A percentile compares a stretch with the other conserved stretches of the same genome.
phyloP scores from a whole-genome alignment of 2,329 filamentous ascomycete species.

The Scolecobasidium constrictum region DNA sequence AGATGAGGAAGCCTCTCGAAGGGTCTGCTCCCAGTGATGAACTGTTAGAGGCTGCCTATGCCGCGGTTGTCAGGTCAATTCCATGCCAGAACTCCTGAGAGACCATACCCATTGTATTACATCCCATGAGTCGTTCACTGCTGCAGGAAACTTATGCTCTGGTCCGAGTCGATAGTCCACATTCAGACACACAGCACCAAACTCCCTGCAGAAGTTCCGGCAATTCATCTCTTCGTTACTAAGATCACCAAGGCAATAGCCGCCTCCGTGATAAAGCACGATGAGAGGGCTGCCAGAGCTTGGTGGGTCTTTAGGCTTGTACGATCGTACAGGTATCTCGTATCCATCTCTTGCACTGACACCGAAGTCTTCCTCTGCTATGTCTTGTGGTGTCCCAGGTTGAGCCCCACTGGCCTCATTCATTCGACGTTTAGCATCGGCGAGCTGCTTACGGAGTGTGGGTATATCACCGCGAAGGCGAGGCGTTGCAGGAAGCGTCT shows the following conservation, averaged over 20 bases:
- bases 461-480: slow-evolving; percentile 3
- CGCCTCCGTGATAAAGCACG: slow-evolving; percentile 33
- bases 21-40: slow-evolving; percentile 28
- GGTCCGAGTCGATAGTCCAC: slow-evolving; percentile 43
- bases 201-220: slow-evolving; percentile 24
- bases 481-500: neutral
- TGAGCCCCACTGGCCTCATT: neutral
- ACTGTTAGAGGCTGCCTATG: slow-evolving; percentile 16
- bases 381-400: neutral
- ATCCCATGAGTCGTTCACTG: slow-evolving; percentile 39
- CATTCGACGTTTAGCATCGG: neutral
- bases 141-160: slow-evolving; percentile 38
- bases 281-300: slow-evolving; percentile 16
- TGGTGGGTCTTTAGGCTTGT: slow-evolving; percentile 7
- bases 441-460: neutral
- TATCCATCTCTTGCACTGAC: slow-evolving; percentile 9
- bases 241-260: slow-evolving; percentile 32
- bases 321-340: slow-evolving; percentile 8
- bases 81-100: too few species aligned
- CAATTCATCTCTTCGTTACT: slow-evolving; percentile 32
- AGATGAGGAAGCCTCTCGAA: slow-evolving; percentile 36
- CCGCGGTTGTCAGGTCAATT: neutral
- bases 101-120: slow-evolving; percentile 29
- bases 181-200: slow-evolving; percentile 33
- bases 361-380: slow-evolving; percentile 8